These are phyloP conservation scores for Forsythia suspensa DNA, from an alignment of 257 asterid species.

Conservation along the genomic window DNA sequence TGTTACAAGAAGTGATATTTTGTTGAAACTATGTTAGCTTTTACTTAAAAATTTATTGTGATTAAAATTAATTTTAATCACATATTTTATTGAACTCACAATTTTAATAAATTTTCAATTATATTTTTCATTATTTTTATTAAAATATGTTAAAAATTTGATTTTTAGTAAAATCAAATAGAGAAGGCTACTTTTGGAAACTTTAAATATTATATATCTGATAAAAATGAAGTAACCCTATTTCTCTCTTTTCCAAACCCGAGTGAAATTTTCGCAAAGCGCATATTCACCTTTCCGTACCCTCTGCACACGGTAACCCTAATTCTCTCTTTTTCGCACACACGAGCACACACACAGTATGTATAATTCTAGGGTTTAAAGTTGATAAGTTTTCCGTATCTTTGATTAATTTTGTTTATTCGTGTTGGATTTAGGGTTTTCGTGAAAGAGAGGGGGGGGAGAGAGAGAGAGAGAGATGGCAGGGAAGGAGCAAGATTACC, in stretches of 20 bases:
- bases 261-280: not conserved
- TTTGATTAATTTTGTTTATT: not conserved
- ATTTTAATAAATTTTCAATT: too few relatives aligned
- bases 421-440: slow-evolving; percentile 13
- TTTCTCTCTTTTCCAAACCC: not conserved
- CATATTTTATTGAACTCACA: too few relatives aligned
- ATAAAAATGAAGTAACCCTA: too few relatives aligned
- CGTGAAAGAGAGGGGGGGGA: not conserved
- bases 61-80: too few relatives aligned
- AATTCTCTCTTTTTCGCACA: not conserved
- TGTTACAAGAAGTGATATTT: too few relatives aligned
- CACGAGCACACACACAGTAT: not conserved
- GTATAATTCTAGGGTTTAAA: not conserved
- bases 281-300: not conserved
- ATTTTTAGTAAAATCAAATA: too few relatives aligned
- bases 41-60: too few relatives aligned
- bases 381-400: not conserved
- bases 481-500: slow-evolving; percentile 78
- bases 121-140: too few relatives aligned
- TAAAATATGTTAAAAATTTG: too few relatives aligned
- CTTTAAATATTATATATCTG: too few relatives aligned
- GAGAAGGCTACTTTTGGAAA: too few relatives aligned
- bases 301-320: not conserved
- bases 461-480: slow-evolving; percentile 44
- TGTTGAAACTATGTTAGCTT: too few relatives aligned